Base-by-base conservation (phyloP, 73 alveolate genomes). In the Paramecium octaurelia region DNA sequence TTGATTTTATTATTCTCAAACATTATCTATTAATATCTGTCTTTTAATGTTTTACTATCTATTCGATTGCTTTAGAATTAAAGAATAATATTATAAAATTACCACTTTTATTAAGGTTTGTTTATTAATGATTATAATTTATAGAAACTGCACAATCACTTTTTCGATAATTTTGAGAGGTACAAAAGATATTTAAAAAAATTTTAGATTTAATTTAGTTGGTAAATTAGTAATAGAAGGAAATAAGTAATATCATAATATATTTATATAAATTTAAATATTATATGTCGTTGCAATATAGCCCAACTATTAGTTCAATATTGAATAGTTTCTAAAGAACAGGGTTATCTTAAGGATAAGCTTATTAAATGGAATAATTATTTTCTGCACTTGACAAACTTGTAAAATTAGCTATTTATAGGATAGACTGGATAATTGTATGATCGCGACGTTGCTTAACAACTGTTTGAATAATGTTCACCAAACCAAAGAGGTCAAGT, bases 391-490 rank as follows among this genome's bases (percentile, higher is more conserved):
- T 80, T 43, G 91, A 80, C 34, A 80, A 80, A 46, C 57, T 80
- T 8, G 91, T 80, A 80, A 35, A 5, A 9, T n/a, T 80, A 8
- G 20, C 14, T 18, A 8, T 24, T 80, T 43, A 27, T 40, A 18
- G 24, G 12, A 18, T 80, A 80, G 91, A 44, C 16, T 23, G 91
- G 91, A 21, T 9, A 48, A 80, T 46, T 24, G 38, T 80, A 44
- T 80, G 91, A 80, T 46, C 48, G 91, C n/a, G 91, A 80, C 6
- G 91, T 80, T 8, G 91, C 91, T 24, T 20, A 80, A 80, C 27
- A 80, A 48, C 21, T 80, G 2, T 80, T 80, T 48, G 91, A 80
- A 48, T 80, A 80, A 80, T 80, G 91, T 14, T 40, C 44, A 48
- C 21, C 76, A 18, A 80, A 80, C 46, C 16, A 80, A 48, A 80